Base-by-base conservation (phyloP, 805 yeast genomes). In the Candida schatavii region DNA sequence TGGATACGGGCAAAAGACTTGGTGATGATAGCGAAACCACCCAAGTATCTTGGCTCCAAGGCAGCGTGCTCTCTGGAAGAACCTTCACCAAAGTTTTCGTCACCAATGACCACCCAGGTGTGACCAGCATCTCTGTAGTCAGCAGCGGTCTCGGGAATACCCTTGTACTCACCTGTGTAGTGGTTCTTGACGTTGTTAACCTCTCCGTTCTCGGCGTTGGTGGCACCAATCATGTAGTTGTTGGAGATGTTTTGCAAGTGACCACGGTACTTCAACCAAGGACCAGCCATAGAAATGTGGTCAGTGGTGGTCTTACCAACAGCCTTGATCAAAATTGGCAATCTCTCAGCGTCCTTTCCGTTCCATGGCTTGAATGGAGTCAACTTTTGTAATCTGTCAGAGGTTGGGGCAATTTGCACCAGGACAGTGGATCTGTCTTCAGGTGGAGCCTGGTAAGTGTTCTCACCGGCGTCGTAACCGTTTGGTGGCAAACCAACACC, bases 41-140 rank as follows among this genome's bases (percentile, higher is more conserved):
- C 97, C 66, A 91, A 80, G 90, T 74, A 93, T 79, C 99, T 87
- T 78, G 99, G 99, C 81, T 90, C 97, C 68, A 91, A 81, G 58
- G 99, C 99, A 66, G 98, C 99, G 70, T 91, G 99, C 77, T 91
- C 99, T 81, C 99, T 88, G 59, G 98, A 91, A 50, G 97, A 90
- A 77, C 99, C 99, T 79, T 91, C 99, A 80, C 99, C 99, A 62
- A 90, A 88, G 79, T 91, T 91, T 75, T 91, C 97, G 64, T 88
- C 98, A 73, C 97, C 99, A 64, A 91, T 80, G 54, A 91, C 98
- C 73, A 90, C 97, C 98, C 98, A 91, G 62, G 77, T 83, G 64
- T 84, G 75, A 58, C 95, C 96, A 54, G 83, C 74, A 65, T 88
- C 95, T 76, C 97, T 87, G 90, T 91, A 91, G 68, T 81, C 86